phyloP scores from a whole-genome alignment of 306 rosid species.

The Albizia julibrissin region DNA sequence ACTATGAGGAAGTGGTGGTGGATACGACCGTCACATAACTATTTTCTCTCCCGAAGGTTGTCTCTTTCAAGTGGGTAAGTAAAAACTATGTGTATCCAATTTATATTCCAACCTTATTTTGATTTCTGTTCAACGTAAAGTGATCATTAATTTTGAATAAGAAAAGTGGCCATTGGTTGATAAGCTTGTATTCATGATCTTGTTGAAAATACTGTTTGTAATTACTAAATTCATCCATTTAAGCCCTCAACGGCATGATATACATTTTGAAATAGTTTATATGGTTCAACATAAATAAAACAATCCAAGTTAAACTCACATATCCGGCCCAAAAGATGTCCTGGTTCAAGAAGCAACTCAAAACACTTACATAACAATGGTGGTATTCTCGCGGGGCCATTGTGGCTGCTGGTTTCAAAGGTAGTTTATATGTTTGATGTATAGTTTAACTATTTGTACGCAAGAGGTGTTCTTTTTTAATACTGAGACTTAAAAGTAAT shows the following conservation, averaged over 20 bases:
- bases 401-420: slow-evolving; percentile 94
- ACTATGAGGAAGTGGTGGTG: slow-evolving; percentile 75
- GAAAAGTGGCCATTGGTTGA: neutral
- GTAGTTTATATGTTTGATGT: slow-evolving; percentile 29
- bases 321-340: no score
- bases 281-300: no score
- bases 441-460: slow-evolving; percentile 9
- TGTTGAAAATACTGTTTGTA: no score
- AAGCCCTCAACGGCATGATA: no score
- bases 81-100: neutral
- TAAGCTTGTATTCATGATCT: neutral
- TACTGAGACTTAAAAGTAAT: neutral
- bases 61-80: slow-evolving; percentile 73
- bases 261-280: no score
- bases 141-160: neutral
- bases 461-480: slow-evolving; percentile 11
- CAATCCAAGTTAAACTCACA: no score
- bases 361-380: slow-evolving; percentile 50
- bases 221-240: no score
- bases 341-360: no score
- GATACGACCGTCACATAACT: slow-evolving; percentile 96
- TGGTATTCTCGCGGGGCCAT: slow-evolving; percentile 74
- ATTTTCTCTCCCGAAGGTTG: slow-evolving; percentile 99
- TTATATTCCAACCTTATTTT: neutral
- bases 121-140: neutral